Evolutionary conservation across 176 grass and related monocot genomes (phyloP), one percentile per base, ranked within the genome.

Genomic region (Triticum turgidum): DNA sequence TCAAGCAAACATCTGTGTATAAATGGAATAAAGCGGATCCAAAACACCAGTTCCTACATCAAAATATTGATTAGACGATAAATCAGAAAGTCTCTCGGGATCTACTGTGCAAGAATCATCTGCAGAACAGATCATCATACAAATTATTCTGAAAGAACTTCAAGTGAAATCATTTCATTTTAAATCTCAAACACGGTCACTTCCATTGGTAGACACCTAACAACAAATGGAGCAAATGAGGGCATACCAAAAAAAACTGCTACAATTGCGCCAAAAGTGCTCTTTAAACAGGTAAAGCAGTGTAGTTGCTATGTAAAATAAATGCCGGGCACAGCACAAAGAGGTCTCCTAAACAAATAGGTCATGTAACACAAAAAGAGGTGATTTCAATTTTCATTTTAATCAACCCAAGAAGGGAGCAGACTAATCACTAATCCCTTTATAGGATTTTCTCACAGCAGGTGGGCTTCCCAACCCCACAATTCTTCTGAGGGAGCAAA

Each of bases 1-100:
- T 58, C 65, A 45, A 86, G 49, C 32, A 86, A 62, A 45, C 51
- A 80, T 72, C 27, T 86, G 37, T 20, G 47, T 72, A 71, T 38
- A 52, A 52, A 52, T 52, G 51, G 51, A 54, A 54, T 54, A 54
- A 17, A 39, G 13, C 7, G 20, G 56, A 58, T 21, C 34, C 54
- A 70, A 69, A 86, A 54, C 62, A 22, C 29, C 65, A 61, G 9
- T 59, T 41, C 41, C 65, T 45, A 69, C 33, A 86, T 7, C 12
- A n/a, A 69, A 22, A 51, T 35, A 42, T n/a, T 33, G 84, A 6
- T 2, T 18, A 61, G 35, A 27, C 35, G 42, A 80, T 62, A 61
- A 63, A 80, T 29, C 2, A 72, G 71, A 49, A 45, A 22, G 25
- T 61, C 39, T 65, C 65, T 61, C 9, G 18, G 11, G 22, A 29